Percentiles rank a stretch among this genome's conserved stretches.
phyloP scores from a whole-genome alignment of 2,329 filamentous ascomycete genomes.

The Arthrocladium fulminans region DNA sequence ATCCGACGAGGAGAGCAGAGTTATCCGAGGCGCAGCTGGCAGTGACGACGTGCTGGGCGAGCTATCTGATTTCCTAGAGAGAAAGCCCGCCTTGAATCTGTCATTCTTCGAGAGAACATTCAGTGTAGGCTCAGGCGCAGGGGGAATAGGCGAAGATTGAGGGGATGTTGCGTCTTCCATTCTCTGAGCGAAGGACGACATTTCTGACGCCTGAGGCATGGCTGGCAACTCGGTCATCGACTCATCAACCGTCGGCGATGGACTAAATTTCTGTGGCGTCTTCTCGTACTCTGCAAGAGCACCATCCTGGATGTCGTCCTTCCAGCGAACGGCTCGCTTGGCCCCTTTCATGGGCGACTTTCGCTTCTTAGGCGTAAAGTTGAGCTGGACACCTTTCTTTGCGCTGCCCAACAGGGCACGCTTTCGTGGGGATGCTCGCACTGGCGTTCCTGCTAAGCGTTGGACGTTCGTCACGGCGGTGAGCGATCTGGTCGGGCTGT shows the following conservation, averaged over 20 bases:
- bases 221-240: constrained; percentile 48
- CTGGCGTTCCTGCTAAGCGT: constrained; percentile 51
- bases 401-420: constrained; percentile 53
- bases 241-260: constrained; percentile 30
- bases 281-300: constrained; percentile 83
- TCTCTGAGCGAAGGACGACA: constrained; percentile 29
- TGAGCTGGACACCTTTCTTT: constrained; percentile 57
- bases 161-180: constrained; percentile 27
- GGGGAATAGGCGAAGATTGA: constrained; percentile 50
- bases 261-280: constrained; percentile 61
- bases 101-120: constrained; percentile 58
- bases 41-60: constrained; percentile 45
- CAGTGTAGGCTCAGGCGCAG: constrained; percentile 46
- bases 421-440: constrained; percentile 71
- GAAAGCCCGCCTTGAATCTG: constrained; percentile 81
- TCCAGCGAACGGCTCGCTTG: constrained; percentile 80
- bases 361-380: constrained; percentile 75
- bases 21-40: constrained; percentile 47
- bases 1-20: constrained; percentile 50
- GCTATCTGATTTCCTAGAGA: constrained; percentile 58
- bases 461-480: constrained; percentile 25
- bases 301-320: constrained; percentile 80
- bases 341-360: constrained; percentile 49
- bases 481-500: constrained; percentile 42
- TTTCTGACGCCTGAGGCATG: constrained; percentile 45